Percentiles rank a stretch among this genome's conserved stretches.
phyloP scores from a whole-genome alignment of 345 rosid species.

The Moricandia arvensis region DNA sequence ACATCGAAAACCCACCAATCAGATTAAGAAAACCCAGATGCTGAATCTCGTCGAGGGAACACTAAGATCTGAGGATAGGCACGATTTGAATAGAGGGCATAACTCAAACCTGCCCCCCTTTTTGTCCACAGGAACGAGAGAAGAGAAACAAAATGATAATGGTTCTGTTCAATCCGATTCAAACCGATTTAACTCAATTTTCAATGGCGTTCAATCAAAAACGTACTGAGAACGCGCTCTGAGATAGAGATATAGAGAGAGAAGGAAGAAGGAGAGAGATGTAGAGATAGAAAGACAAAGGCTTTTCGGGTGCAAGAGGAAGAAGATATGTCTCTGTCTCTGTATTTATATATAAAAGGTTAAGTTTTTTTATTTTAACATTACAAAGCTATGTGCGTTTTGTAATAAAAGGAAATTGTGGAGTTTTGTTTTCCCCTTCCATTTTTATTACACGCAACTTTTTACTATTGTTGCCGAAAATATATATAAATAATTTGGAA shows the following conservation, averaged over 20 bases:
- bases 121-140: background rate
- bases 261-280: background rate
- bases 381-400: background rate
- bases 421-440: conserved; percentile 7
- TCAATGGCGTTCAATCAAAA: conserved; percentile 42
- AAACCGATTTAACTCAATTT: conserved; percentile 30
- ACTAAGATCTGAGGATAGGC: conserved; percentile 72
- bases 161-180: conserved; percentile 24
- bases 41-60: conserved; percentile 47
- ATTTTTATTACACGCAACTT: background rate
- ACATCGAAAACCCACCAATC: conserved; percentile 60
- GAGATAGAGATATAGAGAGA: background rate
- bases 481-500: background rate
- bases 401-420: conserved; percentile 15
- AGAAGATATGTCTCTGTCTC: conserved; percentile 24
- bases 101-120: background rate
- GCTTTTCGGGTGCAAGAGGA: conserved; percentile 33
- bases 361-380: background rate
- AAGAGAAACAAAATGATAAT: background rate
- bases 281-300: conserved; percentile 34
- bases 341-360: conserved; percentile 1
- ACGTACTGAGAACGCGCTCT: conserved; percentile 34
- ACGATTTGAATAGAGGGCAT: conserved; percentile 26
- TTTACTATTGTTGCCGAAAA: background rate
- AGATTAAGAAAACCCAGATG: conserved; percentile 59